Percentiles rank a stretch among this genome's conserved stretches.
Evolutionary conservation across 202 grass and related monocot genomes (phyloP).

Genomic region (Brachypodium distachyon): DNA sequence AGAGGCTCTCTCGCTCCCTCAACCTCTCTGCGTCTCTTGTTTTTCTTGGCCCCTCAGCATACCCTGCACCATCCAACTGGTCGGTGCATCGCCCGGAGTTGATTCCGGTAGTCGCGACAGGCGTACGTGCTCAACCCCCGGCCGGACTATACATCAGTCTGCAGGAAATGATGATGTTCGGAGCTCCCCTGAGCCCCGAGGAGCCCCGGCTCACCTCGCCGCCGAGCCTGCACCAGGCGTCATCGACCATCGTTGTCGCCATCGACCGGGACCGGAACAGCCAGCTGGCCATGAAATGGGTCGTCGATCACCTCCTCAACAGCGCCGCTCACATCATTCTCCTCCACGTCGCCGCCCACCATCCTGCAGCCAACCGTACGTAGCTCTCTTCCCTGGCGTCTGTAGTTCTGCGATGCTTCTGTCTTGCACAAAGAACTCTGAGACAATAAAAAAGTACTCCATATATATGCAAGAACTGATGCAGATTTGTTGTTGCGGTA

Average conservation of each 20-base stretch:
- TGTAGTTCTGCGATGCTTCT: no score
- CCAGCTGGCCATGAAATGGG: conserved; percentile 80
- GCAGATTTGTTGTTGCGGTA: conserved; percentile 11
- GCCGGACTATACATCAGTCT: not conserved
- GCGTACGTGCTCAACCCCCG: not conserved
- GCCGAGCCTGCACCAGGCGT: conserved; percentile 4
- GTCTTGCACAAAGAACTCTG: no score
- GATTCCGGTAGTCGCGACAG: not conserved
- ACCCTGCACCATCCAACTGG: not conserved
- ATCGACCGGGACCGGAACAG: conserved; percentile 63
- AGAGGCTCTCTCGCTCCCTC: conserved; percentile 14
- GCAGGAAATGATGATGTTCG: conserved; percentile 3
- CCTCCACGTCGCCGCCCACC: conserved; percentile 56
- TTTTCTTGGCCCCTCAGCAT: not conserved
- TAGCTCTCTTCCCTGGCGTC: no score
- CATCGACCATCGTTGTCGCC: conserved; percentile 38
- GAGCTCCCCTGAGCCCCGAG: conserved; percentile 14
- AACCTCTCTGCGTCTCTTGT: conserved; percentile 29
- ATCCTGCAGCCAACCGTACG: conserved; percentile 43
- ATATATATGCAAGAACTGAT: not conserved
- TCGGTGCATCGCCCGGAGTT: not conserved
- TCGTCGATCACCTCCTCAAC: conserved; percentile 56
- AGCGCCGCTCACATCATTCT: conserved; percentile 42
- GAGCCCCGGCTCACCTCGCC: conserved; percentile 8
- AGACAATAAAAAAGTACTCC: no score